Conservation (phyloP, 1,139 yeast species). For the Yamadazyma atlantica region DNA sequence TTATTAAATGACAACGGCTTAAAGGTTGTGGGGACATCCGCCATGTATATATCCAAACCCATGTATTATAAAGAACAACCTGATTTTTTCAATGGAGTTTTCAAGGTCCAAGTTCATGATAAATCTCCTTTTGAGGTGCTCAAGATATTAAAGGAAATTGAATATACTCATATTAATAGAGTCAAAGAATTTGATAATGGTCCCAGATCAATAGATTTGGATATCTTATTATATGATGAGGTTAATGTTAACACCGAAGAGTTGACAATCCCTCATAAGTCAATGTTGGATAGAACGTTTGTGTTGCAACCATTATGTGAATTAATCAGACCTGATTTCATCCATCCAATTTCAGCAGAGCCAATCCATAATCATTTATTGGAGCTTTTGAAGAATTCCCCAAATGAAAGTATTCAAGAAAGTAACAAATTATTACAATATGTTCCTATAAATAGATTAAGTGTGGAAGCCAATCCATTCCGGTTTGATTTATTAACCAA, state of each 20-base stretch:
- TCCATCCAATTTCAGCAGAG: slow-evolving; percentile 85
- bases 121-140: slow-evolving; percentile 66
- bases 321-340: slow-evolving; percentile 57
- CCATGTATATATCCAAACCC: slow-evolving; percentile 85
- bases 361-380: slow-evolving; percentile 66
- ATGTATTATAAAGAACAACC: slow-evolving; percentile 86
- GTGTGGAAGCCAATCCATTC: slow-evolving; percentile 23
- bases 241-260: slow-evolving; percentile 52
- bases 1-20: slow-evolving; percentile 47
- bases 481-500: slow-evolving; percentile 38
- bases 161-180: slow-evolving; percentile 68
- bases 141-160: slow-evolving; percentile 66
- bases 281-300: slow-evolving; percentile 86
- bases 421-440: slow-evolving; percentile 44
- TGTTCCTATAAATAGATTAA: slow-evolving; percentile 41
- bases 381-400: slow-evolving; percentile 47
- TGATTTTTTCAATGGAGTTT: slow-evolving; percentile 81
- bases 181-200: slow-evolving; percentile 84
- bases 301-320: slow-evolving; percentile 90
- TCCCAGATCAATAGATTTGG: slow-evolving; percentile 88
- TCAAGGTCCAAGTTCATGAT: slow-evolving; percentile 52
- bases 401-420: slow-evolving; percentile 42
- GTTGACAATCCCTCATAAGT: slow-evolving; percentile 78
- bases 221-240: slow-evolving; percentile 73
- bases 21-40: slow-evolving; percentile 60